These are phyloP conservation scores for Ilyonectria sp. DNA, from an alignment of 2,329 filamentous ascomycete species.

Conservation along the genomic window DNA sequence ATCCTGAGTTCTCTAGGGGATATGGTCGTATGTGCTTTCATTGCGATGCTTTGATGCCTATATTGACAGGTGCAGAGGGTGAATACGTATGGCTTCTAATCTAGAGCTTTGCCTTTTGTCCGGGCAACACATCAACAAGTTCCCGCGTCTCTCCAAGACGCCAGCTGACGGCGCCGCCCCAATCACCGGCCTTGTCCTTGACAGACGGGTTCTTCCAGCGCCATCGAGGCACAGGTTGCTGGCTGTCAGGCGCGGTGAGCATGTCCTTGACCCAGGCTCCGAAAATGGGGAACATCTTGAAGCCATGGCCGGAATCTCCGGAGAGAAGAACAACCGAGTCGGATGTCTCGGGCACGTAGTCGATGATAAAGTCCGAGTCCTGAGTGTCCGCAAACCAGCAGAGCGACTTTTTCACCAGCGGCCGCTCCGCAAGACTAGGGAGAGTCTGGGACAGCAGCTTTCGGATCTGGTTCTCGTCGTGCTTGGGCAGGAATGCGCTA, in stretches of 20 bases:
- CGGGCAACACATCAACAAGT: slow-evolving; percentile 39
- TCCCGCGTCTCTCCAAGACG: slow-evolving; percentile 52
- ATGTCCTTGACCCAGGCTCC: slow-evolving; percentile 68
- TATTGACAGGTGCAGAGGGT: not conserved
- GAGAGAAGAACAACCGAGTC: slow-evolving; percentile 64
- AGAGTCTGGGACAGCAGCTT: slow-evolving; percentile 66
- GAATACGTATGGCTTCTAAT: no score
- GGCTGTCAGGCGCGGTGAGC: slow-evolving; percentile 54
- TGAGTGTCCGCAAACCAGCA: slow-evolving; percentile 76
- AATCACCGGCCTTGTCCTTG: slow-evolving; percentile 38
- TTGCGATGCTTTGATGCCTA: not conserved
- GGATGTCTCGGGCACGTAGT: slow-evolving; percentile 67
- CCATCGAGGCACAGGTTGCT: slow-evolving; percentile 64
- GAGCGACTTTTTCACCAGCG: slow-evolving; percentile 69
- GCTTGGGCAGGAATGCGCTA: slow-evolving; percentile 65
- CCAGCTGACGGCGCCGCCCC: slow-evolving; percentile 56
- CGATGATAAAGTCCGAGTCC: slow-evolving; percentile 73
- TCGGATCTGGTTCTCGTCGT: slow-evolving; percentile 68
- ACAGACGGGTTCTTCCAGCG: slow-evolving; percentile 61
- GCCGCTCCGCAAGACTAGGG: slow-evolving; percentile 66
- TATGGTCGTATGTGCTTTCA: not conserved
- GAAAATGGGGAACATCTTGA: slow-evolving; percentile 75
- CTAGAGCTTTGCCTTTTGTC: slow-evolving; percentile 27
- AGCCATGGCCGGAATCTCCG: slow-evolving; percentile 74
- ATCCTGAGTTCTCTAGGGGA: slow-evolving; percentile 8